Evolutionary conservation across 2,329 filamentous ascomycete species (phyloP), one percentile per base, ranked within the genome.

Genomic region (Arthroderma sp.): DNA sequence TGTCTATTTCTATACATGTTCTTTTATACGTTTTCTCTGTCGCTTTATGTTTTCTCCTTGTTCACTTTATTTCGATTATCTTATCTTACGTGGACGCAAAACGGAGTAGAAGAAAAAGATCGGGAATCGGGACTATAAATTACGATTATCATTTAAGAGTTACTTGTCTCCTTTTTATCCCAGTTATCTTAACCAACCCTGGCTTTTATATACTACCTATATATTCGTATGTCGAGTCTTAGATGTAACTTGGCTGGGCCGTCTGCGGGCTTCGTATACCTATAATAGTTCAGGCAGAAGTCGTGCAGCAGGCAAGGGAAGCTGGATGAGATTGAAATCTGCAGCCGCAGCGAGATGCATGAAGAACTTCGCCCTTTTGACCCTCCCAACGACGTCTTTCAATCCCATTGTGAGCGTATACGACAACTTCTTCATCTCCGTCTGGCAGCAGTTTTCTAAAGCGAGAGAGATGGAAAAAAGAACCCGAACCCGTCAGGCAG

Each of bases 51-150:
- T 25, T 21, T 47, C 21, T n/a, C n/a, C n/a, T 13, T 9, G 11
- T 15, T 47, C 41, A 25, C 21, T 23, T n/a, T 31, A 31, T 31
- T 31, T 7, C 7, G 7, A 7, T 31, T 31, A n/a, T n/a, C n/a
- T 31, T 31, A 31, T 31, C 3, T 31, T 23, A 15, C 41, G 13
- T 7, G 41, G 41, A 47, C 41, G 41, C 41, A 47, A 47, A 47
- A 47, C 23, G 41, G 41, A 51, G 47, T 31, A 51, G 47, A 51
- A 51, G 47, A 51, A 25, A 51, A 33, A 33, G n/a, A n/a, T n/a
- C n/a, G n/a, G n/a, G 9, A 13, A 51, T 25, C 41, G 41, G 41
- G 41, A 47, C 41, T 37, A 37, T 47, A 47, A 47, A 47, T 47
- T 47, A 47, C 21, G 41, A 47, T 23, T 9, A 43, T 19, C 17